These are phyloP conservation scores for Penicillium psychrosexuale DNA, from an alignment of 2,329 filamentous ascomycete species.

Conservation along the genomic window DNA sequence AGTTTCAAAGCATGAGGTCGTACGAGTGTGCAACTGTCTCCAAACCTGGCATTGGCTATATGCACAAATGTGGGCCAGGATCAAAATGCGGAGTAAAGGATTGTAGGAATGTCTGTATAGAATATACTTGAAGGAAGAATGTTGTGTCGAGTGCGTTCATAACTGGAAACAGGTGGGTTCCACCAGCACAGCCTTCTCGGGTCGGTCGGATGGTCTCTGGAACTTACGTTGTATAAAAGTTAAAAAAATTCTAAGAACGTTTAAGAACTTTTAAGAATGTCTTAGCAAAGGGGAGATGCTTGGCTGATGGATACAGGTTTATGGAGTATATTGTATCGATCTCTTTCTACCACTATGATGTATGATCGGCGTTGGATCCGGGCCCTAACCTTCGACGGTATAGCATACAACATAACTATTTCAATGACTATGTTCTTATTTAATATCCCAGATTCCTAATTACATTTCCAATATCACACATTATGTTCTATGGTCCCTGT, in stretches of 20 bases:
- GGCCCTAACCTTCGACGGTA: no score
- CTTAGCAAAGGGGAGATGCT: background rate
- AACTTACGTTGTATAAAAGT: background rate
- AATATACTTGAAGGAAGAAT: background rate
- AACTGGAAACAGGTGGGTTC: slow-evolving; percentile 13
- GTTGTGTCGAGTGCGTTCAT: background rate
- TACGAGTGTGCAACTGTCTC: slow-evolving; percentile 1
- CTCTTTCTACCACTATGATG: no score
- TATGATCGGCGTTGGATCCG: no score
- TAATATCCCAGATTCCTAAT: no score
- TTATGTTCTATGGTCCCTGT: background rate
- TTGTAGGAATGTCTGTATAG: background rate
- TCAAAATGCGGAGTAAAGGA: background rate
- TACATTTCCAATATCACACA: no score
- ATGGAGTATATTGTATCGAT: no score
- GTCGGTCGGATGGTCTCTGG: slow-evolving; percentile 13
- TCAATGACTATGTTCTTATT: no score
- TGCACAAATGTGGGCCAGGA: background rate
- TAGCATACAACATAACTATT: no score
- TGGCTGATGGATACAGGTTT: background rate
- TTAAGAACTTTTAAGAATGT: background rate
- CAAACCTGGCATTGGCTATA: slow-evolving; percentile 1
- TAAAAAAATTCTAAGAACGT: background rate
- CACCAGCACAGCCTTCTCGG: slow-evolving; percentile 26
- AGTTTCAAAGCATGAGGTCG: slow-evolving; percentile 11